A percentile compares a stretch with the other conserved stretches of the same genome.
These are phyloP conservation scores for Paraurostyla sp. DNA, from an alignment of 73 alveolate species.

Conservation along the genomic window DNA sequence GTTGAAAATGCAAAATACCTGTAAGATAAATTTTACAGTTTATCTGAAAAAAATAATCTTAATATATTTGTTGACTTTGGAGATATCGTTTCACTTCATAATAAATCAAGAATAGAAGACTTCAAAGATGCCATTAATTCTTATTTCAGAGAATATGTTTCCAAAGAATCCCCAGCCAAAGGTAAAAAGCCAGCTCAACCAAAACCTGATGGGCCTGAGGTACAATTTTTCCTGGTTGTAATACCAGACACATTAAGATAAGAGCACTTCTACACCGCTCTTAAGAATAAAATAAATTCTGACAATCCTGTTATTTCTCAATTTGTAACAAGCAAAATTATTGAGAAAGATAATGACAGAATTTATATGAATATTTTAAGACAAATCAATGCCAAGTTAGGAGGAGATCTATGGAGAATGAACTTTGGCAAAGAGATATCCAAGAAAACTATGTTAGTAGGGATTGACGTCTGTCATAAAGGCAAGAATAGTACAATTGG, in stretches of 20 bases:
- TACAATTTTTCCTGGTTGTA: constrained; percentile 29
- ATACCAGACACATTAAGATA: constrained; percentile 29
- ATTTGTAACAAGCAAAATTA: constrained; percentile 53
- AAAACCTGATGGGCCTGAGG: neutral
- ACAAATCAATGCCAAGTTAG: constrained; percentile 70
- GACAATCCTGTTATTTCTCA: constrained; percentile 64
- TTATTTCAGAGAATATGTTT: constrained; percentile 29
- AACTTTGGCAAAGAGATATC: constrained; percentile 50
- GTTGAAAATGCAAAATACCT: constrained; percentile 43
- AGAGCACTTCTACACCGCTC: constrained; percentile 66
- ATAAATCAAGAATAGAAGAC: constrained; percentile 50
- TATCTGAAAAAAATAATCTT: constrained; percentile 43
- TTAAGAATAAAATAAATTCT: constrained; percentile 54
- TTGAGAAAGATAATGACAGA: constrained; percentile 33
- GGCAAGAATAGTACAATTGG: constrained; percentile 65
- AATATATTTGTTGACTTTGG: constrained; percentile 55
- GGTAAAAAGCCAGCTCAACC: neutral
- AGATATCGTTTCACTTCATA: constrained; percentile 51
- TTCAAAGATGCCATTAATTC: constrained; percentile 49
- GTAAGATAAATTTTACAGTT: constrained; percentile 37
- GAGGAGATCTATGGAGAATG: constrained; percentile 72
- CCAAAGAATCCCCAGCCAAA: constrained; percentile 11
- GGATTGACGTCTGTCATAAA: constrained; percentile 73
- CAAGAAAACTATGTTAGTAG: constrained; percentile 71
- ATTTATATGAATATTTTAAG: constrained; percentile 59